Percentiles rank a stretch among this genome's conserved stretches.
These are phyloP conservation scores for Pleurotus ostreatus DNA, from an alignment of 768 basidiomycete species.

Conservation along the genomic window DNA sequence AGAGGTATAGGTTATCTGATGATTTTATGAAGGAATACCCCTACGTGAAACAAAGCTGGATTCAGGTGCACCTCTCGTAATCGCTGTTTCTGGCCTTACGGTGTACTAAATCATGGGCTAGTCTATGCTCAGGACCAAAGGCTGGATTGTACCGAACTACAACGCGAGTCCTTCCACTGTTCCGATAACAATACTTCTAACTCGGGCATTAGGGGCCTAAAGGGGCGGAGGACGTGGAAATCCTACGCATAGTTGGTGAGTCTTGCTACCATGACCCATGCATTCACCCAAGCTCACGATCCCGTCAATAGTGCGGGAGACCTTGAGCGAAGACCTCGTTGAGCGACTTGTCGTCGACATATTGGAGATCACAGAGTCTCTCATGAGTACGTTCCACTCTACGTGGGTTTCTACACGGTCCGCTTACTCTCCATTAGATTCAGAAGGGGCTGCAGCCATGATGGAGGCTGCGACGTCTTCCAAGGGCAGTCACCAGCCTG, in stretches of 20 bases:
- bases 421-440: slow-evolving; percentile 2
- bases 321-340: slow-evolving; percentile 47
- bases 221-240: slow-evolving; percentile 48
- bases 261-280: neutral
- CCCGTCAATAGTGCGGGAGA: slow-evolving; percentile 39
- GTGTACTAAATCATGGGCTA: slow-evolving; percentile 15
- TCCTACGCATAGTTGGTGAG: slow-evolving; percentile 54
- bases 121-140: slow-evolving; percentile 42
- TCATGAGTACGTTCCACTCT: slow-evolving; percentile 34
- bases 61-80: slow-evolving; percentile 28
- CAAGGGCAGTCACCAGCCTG: slow-evolving; percentile 28
- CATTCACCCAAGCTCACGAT: no score
- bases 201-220: slow-evolving; percentile 35
- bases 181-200: neutral
- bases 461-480: slow-evolving; percentile 17
- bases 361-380: slow-evolving; percentile 40
- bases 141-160: slow-evolving; percentile 65
- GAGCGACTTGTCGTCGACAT: slow-evolving; percentile 50
- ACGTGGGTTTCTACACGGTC: neutral
- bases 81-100: neutral
- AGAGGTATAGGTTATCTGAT: slow-evolving; percentile 37
- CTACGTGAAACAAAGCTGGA: slow-evolving; percentile 47
- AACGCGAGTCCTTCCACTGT: slow-evolving; percentile 21
- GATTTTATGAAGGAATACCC: slow-evolving; percentile 49
- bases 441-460: slow-evolving; percentile 21